phyloP scores from a whole-genome alignment of 305 asterid genomes.

The Coffea humblotiana region DNA sequence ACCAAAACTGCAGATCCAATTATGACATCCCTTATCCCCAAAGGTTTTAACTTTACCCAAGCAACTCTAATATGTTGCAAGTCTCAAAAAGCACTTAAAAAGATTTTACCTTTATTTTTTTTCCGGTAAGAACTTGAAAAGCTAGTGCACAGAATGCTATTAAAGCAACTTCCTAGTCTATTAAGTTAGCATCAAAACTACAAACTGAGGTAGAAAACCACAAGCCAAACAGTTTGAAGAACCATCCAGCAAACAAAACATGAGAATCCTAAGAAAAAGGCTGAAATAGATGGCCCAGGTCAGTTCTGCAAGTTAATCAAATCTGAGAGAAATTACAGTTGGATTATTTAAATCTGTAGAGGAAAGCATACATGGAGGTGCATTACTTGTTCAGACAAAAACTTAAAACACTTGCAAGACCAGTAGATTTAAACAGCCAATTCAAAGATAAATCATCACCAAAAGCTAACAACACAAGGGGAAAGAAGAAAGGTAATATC shows the following conservation, averaged over 20 bases:
- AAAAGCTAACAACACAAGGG: background rate
- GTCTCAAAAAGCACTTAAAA: background rate
- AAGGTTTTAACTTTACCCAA: background rate
- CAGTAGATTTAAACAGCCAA: constrained; percentile 5
- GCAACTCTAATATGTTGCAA: background rate
- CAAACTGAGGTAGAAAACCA: background rate
- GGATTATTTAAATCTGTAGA: background rate
- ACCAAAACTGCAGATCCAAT: background rate
- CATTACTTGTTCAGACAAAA: background rate
- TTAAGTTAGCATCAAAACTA: background rate
- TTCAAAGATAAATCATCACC: background rate
- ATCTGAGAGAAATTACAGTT: background rate
- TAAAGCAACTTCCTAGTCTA: background rate
- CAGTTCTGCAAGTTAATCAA: background rate
- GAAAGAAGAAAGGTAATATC: background rate
- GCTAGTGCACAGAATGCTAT: background rate
- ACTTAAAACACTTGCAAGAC: background rate
- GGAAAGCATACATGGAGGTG: background rate
- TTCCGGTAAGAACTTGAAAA: background rate
- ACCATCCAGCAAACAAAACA: background rate
- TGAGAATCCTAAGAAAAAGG: background rate
- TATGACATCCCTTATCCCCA: background rate
- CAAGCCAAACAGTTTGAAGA: background rate
- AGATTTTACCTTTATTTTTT: background rate
- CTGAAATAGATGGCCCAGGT: background rate